Evolutionary conservation across 176 grass and related monocot genomes (phyloP).

Genomic region (Triticum urartu): DNA sequence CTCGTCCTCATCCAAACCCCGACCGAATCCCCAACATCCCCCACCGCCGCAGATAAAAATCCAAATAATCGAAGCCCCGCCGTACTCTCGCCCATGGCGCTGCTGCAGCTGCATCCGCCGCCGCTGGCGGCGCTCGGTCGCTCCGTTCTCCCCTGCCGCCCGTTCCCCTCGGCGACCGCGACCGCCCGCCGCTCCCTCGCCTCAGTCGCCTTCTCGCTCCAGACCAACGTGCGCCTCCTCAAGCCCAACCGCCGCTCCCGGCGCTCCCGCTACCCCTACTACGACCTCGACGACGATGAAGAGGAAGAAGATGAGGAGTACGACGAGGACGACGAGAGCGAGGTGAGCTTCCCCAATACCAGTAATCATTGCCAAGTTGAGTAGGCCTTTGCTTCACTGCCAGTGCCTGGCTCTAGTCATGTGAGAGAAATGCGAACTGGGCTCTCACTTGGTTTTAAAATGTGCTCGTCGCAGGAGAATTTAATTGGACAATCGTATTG

Average conservation of each 20-base stretch:
- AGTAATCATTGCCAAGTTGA: not conserved
- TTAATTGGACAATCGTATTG: not conserved
- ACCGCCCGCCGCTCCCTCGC: slow-evolving; percentile 9
- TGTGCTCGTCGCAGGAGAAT: not conserved
- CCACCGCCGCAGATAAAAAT: slow-evolving; percentile 42
- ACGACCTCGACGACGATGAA: slow-evolving; percentile 44
- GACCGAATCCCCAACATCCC: slow-evolving; percentile 16
- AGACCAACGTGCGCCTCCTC: slow-evolving; percentile 47
- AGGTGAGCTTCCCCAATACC: slow-evolving; percentile 35
- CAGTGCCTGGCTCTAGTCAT: not conserved
- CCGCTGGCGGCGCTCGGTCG: slow-evolving; percentile 8
- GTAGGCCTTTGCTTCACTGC: slow-evolving; percentile 9
- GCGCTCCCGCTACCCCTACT: slow-evolving; percentile 51
- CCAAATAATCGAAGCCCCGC: slow-evolving; percentile 38
- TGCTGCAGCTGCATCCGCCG: slow-evolving; percentile 35
- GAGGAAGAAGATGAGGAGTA: slow-evolving; percentile 40
- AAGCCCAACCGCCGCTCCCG: slow-evolving; percentile 52
- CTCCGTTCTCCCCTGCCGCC: not conserved
- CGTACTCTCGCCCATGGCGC: slow-evolving; percentile 46
- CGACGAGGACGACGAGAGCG: slow-evolving; percentile 24
- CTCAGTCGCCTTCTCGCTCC: slow-evolving; percentile 45
- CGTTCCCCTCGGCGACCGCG: not conserved
- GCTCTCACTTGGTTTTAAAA: not conserved
- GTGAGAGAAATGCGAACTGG: not conserved
- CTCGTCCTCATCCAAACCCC: slow-evolving; percentile 43